phyloP scores from a whole-genome alignment of 371 early-diverging fungal genomes.

The Dentiscutata heterogama region DNA sequence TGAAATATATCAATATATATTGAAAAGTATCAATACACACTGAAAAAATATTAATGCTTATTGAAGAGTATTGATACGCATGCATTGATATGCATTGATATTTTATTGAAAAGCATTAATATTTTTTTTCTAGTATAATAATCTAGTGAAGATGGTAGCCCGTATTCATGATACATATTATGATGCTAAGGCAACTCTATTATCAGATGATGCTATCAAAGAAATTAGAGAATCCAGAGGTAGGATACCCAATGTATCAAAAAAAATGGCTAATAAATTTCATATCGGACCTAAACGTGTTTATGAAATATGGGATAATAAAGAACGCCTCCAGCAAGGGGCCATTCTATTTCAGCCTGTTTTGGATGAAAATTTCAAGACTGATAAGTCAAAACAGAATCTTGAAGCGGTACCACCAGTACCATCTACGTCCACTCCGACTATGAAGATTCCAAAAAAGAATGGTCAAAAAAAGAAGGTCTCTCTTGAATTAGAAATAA shows the following conservation, averaged over 20 bases:
- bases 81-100: neutral
- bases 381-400: neutral
- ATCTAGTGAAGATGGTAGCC: neutral
- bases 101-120: neutral
- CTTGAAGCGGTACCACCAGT: neutral
- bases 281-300: neutral
- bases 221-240: too few relatives aligned
- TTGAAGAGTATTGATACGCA: neutral
- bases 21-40: neutral
- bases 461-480: constrained; percentile 10
- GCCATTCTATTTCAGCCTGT: neutral
- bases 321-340: neutral
- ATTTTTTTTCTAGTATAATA: neutral
- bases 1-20: neutral
- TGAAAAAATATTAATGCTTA: constrained; percentile 28
- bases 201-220: neutral
- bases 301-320: too few relatives aligned
- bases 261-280: constrained; percentile 24
- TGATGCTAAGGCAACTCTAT: neutral
- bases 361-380: neutral
- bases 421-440: neutral
- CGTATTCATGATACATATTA: neutral
- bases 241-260: neutral
- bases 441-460: constrained; percentile 1
- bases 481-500: too few relatives aligned